phyloP scores from a whole-genome alignment of 1,284 basidiomycete genomes.

The Pholiota adiposa region DNA sequence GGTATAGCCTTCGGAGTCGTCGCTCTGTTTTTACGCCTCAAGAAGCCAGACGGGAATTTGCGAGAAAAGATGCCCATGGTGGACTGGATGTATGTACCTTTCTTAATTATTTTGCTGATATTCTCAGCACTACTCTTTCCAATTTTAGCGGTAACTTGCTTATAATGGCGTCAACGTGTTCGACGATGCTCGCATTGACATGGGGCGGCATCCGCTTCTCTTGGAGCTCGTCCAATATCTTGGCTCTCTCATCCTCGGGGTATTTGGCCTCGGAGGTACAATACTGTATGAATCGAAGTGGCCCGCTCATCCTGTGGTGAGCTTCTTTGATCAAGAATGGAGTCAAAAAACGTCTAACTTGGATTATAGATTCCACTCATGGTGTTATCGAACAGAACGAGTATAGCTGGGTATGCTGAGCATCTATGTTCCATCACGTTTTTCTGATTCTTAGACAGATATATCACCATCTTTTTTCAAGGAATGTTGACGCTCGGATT shows the following conservation, averaged over 20 bases:
- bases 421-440: not conserved
- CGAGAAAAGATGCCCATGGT: slow-evolving; percentile 10
- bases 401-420: not conserved
- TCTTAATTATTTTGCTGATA: not conserved
- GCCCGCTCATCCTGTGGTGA: slow-evolving; percentile 6
- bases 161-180: slow-evolving; percentile 11
- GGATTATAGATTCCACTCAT: not conserved
- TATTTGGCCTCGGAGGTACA: slow-evolving; percentile 3
- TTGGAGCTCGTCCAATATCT: slow-evolving; percentile 7
- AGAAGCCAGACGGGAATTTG: slow-evolving; percentile 8
- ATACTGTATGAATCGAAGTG: slow-evolving; percentile 11
- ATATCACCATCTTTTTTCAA: slow-evolving; percentile 7
- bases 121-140: not conserved
- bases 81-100: slow-evolving; percentile 12
- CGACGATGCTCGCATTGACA: slow-evolving; percentile 10
- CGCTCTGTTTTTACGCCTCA: slow-evolving; percentile 10
- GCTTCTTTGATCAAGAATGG: not conserved
- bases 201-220: slow-evolving; percentile 13
- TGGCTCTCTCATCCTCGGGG: slow-evolving; percentile 9
- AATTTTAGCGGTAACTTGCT: slow-evolving; percentile 13
- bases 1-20: slow-evolving; percentile 7
- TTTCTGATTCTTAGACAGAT: not conserved
- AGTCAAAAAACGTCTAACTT: not conserved
- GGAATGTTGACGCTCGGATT: slow-evolving; percentile 10
- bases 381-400: slow-evolving; percentile 6